Conservation (phyloP, 208 protist genomes). For the Phytomonas serpens region DNA sequence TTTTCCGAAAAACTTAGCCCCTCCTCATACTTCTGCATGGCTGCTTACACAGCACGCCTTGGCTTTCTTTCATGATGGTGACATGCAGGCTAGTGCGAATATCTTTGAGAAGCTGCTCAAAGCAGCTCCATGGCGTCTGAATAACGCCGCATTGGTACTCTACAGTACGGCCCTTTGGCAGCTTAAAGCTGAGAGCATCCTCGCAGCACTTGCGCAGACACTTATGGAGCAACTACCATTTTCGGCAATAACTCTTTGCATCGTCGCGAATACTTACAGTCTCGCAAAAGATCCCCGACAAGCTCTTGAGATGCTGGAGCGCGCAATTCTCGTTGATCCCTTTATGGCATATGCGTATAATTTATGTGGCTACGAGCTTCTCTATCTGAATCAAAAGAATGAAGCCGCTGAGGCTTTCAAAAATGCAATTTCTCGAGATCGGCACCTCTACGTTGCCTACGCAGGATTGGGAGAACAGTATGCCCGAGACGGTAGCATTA, state of each 20-base stretch:
- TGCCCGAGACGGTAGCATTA: slow-evolving; percentile 86
- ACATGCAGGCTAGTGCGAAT: slow-evolving; percentile 42
- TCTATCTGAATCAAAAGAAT: slow-evolving; percentile 90
- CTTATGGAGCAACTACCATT: slow-evolving; percentile 83
- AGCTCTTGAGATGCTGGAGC: slow-evolving; percentile 92
- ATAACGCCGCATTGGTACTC: slow-evolving; percentile 58
- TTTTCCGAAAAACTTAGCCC: slow-evolving; percentile 11
- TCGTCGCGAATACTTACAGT: slow-evolving; percentile 93
- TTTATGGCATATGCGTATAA: slow-evolving; percentile 91
- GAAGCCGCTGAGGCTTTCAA: slow-evolving; percentile 88
- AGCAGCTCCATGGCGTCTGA: slow-evolving; percentile 46
- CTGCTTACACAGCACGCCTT: slow-evolving; percentile 45
- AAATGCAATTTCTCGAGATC: slow-evolving; percentile 84
- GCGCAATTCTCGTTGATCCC: slow-evolving; percentile 84
- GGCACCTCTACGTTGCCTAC: slow-evolving; percentile 95
- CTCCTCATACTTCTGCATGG: slow-evolving; percentile 24
- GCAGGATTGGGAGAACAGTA: slow-evolving; percentile 93
- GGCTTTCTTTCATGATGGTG: slow-evolving; percentile 65
- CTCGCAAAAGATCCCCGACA: slow-evolving; percentile 92
- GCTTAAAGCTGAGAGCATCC: slow-evolving; percentile 62
- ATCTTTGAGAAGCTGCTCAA: slow-evolving; percentile 40
- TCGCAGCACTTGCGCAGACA: slow-evolving; percentile 84
- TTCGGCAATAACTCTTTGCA: slow-evolving; percentile 84
- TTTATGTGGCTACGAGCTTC: slow-evolving; percentile 92
- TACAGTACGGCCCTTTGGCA: slow-evolving; percentile 97